A percentile compares a stretch with the other conserved stretches of the same genome.
Conservation (phyloP, 495 filamentous ascomycete species). For the Polyplosphaeria fusca region DNA sequence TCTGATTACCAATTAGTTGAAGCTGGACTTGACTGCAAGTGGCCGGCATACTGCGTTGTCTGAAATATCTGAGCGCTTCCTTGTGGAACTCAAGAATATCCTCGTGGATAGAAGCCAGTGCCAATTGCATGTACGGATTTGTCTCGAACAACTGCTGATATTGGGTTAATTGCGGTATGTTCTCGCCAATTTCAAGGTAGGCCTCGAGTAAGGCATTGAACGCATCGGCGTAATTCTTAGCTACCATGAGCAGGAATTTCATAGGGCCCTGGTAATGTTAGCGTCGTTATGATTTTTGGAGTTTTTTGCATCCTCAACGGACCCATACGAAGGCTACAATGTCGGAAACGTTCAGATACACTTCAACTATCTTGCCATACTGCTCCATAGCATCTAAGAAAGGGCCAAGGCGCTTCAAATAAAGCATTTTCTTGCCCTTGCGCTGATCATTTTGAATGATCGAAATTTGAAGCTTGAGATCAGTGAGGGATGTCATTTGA, state of each 20-base stretch:
- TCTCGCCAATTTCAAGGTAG: conserved; percentile 12
- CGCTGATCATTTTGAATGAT: conserved; percentile 1
- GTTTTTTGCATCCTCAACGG: neutral
- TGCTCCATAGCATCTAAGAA: conserved; percentile 9
- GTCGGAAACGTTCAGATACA: neutral
- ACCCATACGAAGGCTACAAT: conserved; percentile 11
- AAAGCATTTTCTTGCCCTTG: neutral
- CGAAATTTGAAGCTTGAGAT: neutral
- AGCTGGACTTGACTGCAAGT: no score
- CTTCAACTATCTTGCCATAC: neutral
- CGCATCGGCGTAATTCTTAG: conserved; percentile 5
- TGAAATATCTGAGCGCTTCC: neutral
- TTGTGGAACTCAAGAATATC: conserved; percentile 11
- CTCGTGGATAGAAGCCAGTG: conserved; percentile 3
- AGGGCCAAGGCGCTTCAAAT: neutral
- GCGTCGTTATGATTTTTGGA: neutral
- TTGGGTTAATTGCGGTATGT: conserved; percentile 2
- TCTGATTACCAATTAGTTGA: conserved; percentile 21
- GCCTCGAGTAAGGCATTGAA: conserved; percentile 11
- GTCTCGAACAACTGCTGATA: conserved; percentile 9
- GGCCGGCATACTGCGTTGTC: neutral
- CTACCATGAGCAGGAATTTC: conserved; percentile 6
- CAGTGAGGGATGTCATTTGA: neutral
- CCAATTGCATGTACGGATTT: neutral
- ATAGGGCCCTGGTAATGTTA: conserved; percentile 12